Evolutionary conservation across 2,329 filamentous ascomycete genomes (phyloP), one percentile per base, ranked within the genome.

Genomic region (Cercospora sp.): DNA sequence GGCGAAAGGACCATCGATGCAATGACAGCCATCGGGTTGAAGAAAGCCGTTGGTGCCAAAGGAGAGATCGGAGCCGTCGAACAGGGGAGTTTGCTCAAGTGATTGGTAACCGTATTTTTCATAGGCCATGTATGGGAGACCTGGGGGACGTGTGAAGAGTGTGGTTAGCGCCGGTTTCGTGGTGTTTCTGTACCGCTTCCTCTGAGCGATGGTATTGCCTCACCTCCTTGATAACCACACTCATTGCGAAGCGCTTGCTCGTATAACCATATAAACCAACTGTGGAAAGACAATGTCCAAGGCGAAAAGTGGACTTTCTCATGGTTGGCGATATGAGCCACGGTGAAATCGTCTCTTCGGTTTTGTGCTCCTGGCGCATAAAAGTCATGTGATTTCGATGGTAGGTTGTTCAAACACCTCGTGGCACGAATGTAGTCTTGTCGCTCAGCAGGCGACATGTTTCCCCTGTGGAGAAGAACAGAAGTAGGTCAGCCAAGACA

Each of bases 61-160:
- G 16, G 81, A 79, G 18, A 81, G 83, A 24, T 81, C 81, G 63
- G 81, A 84, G 58, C 86, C 86, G 70, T 88, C 85, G 62, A 88
- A 87, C 63, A 87, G 73, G 2, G 85, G 83, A 0, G 84, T 86
- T 43, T 80, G 79, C 34, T 69, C 40, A 7, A 73, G 67, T 34
- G 86, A 81, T 8, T 77, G 70, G 21, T 51, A 57, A 1, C 81
- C 78, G 77, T 82, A 83, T 65, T 80, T 80, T 2, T 80, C 80
- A 82, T 85, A 87, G 74, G 86, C 84, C 79, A 82, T 84, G 77
- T 86, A 87, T 74, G 81, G 81, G 1, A 71, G 55, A n/a, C 75
- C 76, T 66, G 45, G 26, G 5, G 10, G 10, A 53, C 10, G 10
- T 13, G 18, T 13, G 45, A 28, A 57, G 24, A 9, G 26, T 1